These are phyloP conservation scores for Pichia californica DNA, from an alignment of 805 yeast genomes.

Conservation along the genomic window DNA sequence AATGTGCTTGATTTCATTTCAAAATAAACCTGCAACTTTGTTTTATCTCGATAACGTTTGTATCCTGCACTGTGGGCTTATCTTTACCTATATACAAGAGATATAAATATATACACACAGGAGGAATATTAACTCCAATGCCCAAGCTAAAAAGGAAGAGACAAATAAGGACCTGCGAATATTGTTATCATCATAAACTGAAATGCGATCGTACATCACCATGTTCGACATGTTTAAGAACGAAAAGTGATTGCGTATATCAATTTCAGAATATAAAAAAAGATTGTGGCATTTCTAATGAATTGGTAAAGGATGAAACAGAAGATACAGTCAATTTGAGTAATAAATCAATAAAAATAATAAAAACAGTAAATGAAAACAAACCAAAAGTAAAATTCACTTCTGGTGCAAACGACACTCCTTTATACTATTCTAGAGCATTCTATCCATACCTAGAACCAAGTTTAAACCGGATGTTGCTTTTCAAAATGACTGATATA, in stretches of 20 bases:
- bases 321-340: too few species aligned
- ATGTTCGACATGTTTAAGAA: conserved; percentile 11
- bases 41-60: too few species aligned
- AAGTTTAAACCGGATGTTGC: conserved; percentile 9
- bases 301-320: too few species aligned
- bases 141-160: conserved; percentile 11
- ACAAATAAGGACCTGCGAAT: conserved; percentile 13
- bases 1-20: too few species aligned
- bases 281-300: too few species aligned
- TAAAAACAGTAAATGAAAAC: background rate
- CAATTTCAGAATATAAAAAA: conserved; percentile 1
- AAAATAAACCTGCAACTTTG: too few species aligned
- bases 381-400: background rate
- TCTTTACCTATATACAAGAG: too few species aligned
- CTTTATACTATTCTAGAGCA: conserved; percentile 13
- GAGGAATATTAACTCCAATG: conserved; percentile 1
- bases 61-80: too few species aligned
- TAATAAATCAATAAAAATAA: background rate
- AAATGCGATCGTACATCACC: conserved; percentile 14
- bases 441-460: conserved; percentile 14
- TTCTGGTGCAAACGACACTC: conserved; percentile 1
- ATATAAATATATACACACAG: too few species aligned
- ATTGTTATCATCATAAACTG: conserved; percentile 13
- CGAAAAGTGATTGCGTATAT: conserved; percentile 11
- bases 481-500: conserved; percentile 11